Evolutionary conservation across 257 asterid genomes (phyloP).

Genomic region (Solanum sejunctum): DNA sequence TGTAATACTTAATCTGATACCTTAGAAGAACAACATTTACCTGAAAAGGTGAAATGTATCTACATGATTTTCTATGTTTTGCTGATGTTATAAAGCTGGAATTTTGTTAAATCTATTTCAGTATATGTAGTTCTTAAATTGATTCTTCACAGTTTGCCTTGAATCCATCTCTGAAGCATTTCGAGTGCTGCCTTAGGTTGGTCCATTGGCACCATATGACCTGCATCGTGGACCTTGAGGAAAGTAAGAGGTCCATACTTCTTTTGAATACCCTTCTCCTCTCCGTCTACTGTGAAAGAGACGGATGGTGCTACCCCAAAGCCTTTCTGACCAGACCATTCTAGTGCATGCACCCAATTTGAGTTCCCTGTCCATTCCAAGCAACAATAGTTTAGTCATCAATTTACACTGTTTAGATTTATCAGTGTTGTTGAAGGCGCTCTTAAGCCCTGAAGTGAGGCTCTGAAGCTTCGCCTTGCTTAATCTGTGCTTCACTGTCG

Average conservation of each 20-base stretch:
- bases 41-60: background rate
- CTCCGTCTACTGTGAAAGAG: conserved; percentile 37
- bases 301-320: conserved; percentile 20
- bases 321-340: conserved; percentile 44
- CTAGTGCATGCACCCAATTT: conserved; percentile 55
- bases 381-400: background rate
- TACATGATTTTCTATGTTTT: background rate
- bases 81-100: background rate
- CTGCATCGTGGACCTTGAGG: conserved; percentile 54
- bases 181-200: conserved; percentile 55
- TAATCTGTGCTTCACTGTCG: background rate
- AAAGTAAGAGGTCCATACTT: conserved; percentile 48
- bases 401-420: background rate
- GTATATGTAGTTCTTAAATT: conserved; percentile 1
- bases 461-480: background rate
- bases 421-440: background rate
- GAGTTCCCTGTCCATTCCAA: conserved; percentile 44
- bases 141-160: conserved; percentile 6
- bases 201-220: conserved; percentile 85
- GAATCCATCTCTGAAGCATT: conserved; percentile 57
- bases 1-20: background rate
- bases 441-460: background rate
- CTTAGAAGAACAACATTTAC: background rate
- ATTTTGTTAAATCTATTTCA: background rate
- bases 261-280: conserved; percentile 36